Base-by-base conservation (phyloP, 495 filamentous ascomycete species). In the Evernia prunastri region DNA sequence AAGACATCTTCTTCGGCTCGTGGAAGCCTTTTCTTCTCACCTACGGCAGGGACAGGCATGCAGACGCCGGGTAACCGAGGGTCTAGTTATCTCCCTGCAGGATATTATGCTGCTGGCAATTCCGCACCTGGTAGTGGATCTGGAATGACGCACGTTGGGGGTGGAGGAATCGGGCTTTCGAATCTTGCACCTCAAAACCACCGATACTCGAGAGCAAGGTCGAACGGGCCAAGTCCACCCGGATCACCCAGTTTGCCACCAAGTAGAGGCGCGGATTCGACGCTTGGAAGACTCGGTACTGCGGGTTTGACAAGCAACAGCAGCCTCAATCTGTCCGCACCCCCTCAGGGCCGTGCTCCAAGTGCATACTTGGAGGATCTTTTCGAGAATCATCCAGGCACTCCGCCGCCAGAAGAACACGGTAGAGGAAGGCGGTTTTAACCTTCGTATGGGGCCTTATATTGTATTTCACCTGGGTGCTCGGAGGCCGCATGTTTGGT, bases 321-420 rank as follows among this genome's bases (percentile, higher is more conserved):
- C 71, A 87, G 82, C 42, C 69, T 94, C 63, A 89, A 88, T 70
- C 73, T 91, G 56, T 84, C 79, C 67, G 77, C 83, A 29, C 82
- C 87, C n/a, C 80, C 82, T 27, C 84, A 86, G 53, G 86, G 84
- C 43, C 80, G 94, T 47, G 90, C 91, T 35, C 94, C 94, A 15
- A 96, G 91, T 74, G 89, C 92, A 49, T 96, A 92, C 71, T 75
- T 98, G 49, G 93, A 98, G 63, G 94, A 97, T 78, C 70, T 98
- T 63, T 89, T 98, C 72, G 91, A 92, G 71, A 85, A 78, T 64
- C 86, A 87, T 70, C 59, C 75, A 18, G 68, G 66, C 4, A 61
- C 29, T 18, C 37, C 40, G 31, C 45, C 62, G 42, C 63, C 63
- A 33, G 54, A 60, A 45, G 66, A 70, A 23, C 45, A 66, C 35